phyloP scores from a whole-genome alignment of 2,329 filamentous ascomycete genomes.

The Paraphoma sp. region DNA sequence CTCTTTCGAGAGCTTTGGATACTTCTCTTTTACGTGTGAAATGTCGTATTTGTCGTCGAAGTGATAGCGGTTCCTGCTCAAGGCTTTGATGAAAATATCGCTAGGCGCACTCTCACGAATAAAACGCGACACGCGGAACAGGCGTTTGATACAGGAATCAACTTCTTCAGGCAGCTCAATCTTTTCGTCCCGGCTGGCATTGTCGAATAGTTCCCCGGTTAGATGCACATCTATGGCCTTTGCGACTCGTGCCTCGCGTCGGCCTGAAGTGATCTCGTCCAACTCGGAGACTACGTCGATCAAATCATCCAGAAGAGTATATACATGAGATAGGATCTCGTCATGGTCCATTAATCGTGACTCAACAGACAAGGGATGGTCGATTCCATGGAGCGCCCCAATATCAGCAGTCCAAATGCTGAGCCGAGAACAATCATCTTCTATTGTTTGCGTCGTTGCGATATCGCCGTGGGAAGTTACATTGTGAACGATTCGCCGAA shows the following conservation, averaged over 20 bases:
- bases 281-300: constrained; percentile 13
- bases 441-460: not conserved
- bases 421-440: not conserved
- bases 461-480: not conserved
- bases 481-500: not conserved
- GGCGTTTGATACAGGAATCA: constrained; percentile 10
- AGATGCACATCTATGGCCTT: not conserved
- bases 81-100: constrained; percentile 20
- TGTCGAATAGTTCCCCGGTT: not conserved
- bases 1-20: constrained; percentile 15
- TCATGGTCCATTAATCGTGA: constrained; percentile 18
- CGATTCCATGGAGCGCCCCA: constrained; percentile 16
- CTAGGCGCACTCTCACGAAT: constrained; percentile 22
- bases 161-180: constrained; percentile 22
- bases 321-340: constrained; percentile 15
- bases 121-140: constrained; percentile 22
- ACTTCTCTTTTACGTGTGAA: constrained; percentile 25
- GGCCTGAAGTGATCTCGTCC: constrained; percentile 11
- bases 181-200: constrained; percentile 8
- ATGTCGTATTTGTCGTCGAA: constrained; percentile 25
- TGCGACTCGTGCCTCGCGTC: not conserved
- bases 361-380: constrained; percentile 20
- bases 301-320: constrained; percentile 16
- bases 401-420: constrained; percentile 21
- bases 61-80: constrained; percentile 14